Conservation (phyloP, 1,284 basidiomycete species). For the Cronartium quercuum region DNA sequence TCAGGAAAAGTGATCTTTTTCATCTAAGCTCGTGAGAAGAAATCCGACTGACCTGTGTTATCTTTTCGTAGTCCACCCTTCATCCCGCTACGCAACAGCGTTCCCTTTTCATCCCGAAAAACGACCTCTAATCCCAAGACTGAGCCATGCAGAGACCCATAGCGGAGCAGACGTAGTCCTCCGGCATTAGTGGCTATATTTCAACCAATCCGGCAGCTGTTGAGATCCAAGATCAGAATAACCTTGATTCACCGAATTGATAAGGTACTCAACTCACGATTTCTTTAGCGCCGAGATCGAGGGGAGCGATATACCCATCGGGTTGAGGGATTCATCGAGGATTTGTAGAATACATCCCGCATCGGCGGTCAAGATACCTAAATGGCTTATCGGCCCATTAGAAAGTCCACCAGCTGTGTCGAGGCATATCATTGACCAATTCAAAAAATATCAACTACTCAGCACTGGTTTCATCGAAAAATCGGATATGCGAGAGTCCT, state of each 20-base stretch:
- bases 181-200: conserved; percentile 98
- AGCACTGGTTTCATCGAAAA: conserved; percentile 89
- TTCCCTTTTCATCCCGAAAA: conserved; percentile 74
- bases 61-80: conserved; percentile 71
- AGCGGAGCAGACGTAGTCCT: conserved; percentile 83
- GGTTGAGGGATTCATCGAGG: conserved; percentile 77
- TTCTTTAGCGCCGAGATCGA: conserved; percentile 98
- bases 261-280: conserved; percentile 59
- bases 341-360: conserved; percentile 92
- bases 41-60: conserved; percentile 71
- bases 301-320: conserved; percentile 90
- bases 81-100: conserved; percentile 66
- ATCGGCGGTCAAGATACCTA: conserved; percentile 60
- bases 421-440: conserved; percentile 22
- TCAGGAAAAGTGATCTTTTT: background rate
- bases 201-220: conserved; percentile 92
- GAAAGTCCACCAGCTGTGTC: too few relatives aligned
- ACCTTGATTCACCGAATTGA: background rate
- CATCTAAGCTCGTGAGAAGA: background rate
- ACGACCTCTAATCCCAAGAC: conserved; percentile 98
- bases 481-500: conserved; percentile 76
- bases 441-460: conserved; percentile 43
- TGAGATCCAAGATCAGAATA: background rate
- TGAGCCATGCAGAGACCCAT: conserved; percentile 89
- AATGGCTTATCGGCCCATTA: background rate